phyloP scores from a whole-genome alignment of 2,329 filamentous ascomycete genomes.

The Byssoonygena ceratinophila region DNA sequence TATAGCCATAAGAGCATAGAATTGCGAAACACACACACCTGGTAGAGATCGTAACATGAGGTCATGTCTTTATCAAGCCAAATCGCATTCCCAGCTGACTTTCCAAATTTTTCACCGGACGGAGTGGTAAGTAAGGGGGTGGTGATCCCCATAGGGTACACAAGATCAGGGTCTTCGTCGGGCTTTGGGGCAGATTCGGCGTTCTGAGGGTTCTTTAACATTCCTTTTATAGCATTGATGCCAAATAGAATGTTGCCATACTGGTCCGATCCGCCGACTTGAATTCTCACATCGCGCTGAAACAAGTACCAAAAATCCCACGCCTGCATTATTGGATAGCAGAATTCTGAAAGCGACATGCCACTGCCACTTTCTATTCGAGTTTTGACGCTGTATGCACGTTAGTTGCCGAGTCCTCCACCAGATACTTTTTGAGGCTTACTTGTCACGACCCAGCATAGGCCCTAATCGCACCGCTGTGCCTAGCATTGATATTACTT shows the following conservation, averaged over 20 bases:
- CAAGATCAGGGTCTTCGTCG: slow-evolving; percentile 22
- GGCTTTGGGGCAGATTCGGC: slow-evolving; percentile 17
- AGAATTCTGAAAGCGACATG: slow-evolving; percentile 89
- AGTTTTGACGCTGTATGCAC: slow-evolving; percentile 54
- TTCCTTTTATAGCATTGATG: slow-evolving; percentile 70
- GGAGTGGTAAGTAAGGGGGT: slow-evolving; percentile 80
- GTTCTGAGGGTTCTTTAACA: slow-evolving; percentile 48
- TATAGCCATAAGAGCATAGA: background rate
- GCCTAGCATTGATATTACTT: slow-evolving; percentile 66
- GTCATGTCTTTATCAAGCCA: slow-evolving; percentile 84
- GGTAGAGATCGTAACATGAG: slow-evolving; percentile 72
- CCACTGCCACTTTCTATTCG: slow-evolving; percentile 78
- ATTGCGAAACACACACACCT: slow-evolving; percentile 35
- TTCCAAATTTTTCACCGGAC: slow-evolving; percentile 83
- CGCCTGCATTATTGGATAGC: slow-evolving; percentile 83
- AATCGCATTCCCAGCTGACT: slow-evolving; percentile 84
- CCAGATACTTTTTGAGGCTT: slow-evolving; percentile 32
- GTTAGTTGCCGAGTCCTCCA: background rate
- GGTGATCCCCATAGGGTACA: slow-evolving; percentile 68
- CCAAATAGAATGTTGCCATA: slow-evolving; percentile 92
- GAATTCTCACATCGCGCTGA: slow-evolving; percentile 60
- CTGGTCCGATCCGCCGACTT: slow-evolving; percentile 92
- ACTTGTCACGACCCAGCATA: slow-evolving; percentile 83
- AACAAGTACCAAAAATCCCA: slow-evolving; percentile 96
- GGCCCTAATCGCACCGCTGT: slow-evolving; percentile 65